A percentile compares a stretch with the other conserved stretches of the same genome.
Conservation (phyloP, 805 yeast genomes). For the Saturnispora gosingensis region DNA sequence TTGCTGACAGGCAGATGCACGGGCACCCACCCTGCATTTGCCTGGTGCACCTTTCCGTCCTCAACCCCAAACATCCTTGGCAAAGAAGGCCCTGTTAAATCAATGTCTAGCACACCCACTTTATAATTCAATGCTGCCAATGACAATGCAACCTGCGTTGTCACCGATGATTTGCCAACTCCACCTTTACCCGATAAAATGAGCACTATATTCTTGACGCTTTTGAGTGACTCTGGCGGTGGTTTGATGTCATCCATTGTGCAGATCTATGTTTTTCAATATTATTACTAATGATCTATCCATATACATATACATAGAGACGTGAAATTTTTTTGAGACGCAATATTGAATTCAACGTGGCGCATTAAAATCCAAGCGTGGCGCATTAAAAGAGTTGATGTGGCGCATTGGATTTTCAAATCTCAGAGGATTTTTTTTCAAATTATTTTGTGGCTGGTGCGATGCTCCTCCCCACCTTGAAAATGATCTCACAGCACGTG, state of each 20-base stretch:
- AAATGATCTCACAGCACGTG: conserved; percentile 2
- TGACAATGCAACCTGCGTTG: conserved; percentile 87
- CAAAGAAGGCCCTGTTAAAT: conserved; percentile 90
- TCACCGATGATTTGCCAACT: conserved; percentile 93
- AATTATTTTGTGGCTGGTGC: neutral
- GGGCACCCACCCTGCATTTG: conserved; percentile 93
- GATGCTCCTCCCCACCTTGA: neutral
- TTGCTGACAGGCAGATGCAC: conserved; percentile 36
- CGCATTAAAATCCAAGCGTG: neutral
- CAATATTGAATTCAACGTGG: neutral
- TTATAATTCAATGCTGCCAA: conserved; percentile 59
- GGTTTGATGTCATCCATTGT: neutral
- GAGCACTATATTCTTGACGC: conserved; percentile 68
- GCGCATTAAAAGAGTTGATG: neutral
- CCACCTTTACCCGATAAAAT: conserved; percentile 95
- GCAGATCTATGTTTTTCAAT: no score
- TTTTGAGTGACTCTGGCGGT: conserved; percentile 23
- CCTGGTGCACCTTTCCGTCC: conserved; percentile 65
- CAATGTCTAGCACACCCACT: conserved; percentile 95
- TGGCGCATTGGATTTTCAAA: neutral
- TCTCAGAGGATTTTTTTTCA: neutral
- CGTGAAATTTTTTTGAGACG: neutral
- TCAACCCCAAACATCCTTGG: conserved; percentile 97
- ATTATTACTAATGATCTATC: neutral
- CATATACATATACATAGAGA: neutral